Evolutionary conservation across 441 rosid species (phyloP).

Genomic region (Corymbia calophylla): DNA sequence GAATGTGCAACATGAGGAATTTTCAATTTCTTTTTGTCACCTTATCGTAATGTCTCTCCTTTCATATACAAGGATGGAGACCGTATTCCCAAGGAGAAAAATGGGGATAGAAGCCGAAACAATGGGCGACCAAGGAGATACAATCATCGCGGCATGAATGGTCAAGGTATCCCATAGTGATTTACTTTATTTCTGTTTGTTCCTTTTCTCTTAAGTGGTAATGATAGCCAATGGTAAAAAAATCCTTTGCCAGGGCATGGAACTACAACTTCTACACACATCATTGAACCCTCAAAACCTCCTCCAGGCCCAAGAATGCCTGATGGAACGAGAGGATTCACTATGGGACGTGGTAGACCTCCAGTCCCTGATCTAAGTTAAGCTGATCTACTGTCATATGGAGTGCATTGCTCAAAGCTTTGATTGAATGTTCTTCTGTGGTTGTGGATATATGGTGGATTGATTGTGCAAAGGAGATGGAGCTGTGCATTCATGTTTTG

Average conservation of each 20-base stretch:
- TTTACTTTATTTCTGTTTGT: neutral
- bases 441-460: neutral
- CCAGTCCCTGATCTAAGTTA: conserved; percentile 15
- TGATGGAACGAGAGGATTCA: conserved; percentile 92
- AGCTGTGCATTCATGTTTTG: neutral
- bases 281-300: conserved; percentile 51
- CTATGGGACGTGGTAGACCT: conserved; percentile 82
- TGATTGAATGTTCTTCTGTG: neutral
- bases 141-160: conserved; percentile 37
- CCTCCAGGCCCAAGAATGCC: conserved; percentile 99
- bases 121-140: conserved; percentile 49
- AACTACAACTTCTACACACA: conserved; percentile 31
- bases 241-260: conserved; percentile 60
- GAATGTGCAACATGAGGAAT: neutral
- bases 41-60: neutral
- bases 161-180: conserved; percentile 21
- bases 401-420: neutral
- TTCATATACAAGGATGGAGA: conserved; percentile 36
- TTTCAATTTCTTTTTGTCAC: neutral
- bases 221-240: neutral
- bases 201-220: neutral
- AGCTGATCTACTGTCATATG: neutral
- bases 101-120: conserved; percentile 43
- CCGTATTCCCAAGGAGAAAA: conserved; percentile 46
- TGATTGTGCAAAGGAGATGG: neutral